Evolutionary conservation across 106 monocot genomes (phyloP).

Genomic region (Apostasia ramifera): DNA sequence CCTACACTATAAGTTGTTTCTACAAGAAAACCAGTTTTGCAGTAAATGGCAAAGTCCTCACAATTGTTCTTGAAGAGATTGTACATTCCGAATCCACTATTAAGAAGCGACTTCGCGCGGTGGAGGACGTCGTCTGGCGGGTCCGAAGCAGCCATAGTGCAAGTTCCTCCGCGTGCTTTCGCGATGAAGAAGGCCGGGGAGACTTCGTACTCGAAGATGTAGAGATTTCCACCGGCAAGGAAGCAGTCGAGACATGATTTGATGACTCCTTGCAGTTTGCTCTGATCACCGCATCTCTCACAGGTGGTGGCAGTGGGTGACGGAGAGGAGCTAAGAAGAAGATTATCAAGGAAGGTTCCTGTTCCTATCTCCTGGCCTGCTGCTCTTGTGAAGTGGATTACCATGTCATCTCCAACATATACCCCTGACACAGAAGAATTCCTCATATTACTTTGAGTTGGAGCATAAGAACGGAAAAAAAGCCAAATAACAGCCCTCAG

Average conservation of each 20-base stretch:
- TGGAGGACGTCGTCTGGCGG: slow-evolving; percentile 34
- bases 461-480: too few relatives aligned
- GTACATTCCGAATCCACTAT: slow-evolving; percentile 66
- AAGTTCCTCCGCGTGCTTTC: slow-evolving; percentile 80
- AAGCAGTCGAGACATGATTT: slow-evolving; percentile 82
- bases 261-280: slow-evolving; percentile 52
- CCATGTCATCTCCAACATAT: slow-evolving; percentile 60
- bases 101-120: slow-evolving; percentile 65
- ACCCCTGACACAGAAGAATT: slow-evolving; percentile 34
- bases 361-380: slow-evolving; percentile 80
- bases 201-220: slow-evolving; percentile 57
- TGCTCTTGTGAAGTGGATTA: slow-evolving; percentile 80
- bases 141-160: slow-evolving; percentile 72
- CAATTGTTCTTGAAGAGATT: slow-evolving; percentile 87
- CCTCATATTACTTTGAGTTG: too few relatives aligned
- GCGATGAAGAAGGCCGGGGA: slow-evolving; percentile 66
- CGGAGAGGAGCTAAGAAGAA: slow-evolving; percentile 54
- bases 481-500: too few relatives aligned
- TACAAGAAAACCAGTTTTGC: slow-evolving; percentile 77
- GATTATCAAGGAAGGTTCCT: slow-evolving; percentile 53
- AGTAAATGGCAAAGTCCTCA: slow-evolving; percentile 94
- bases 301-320: slow-evolving; percentile 17
- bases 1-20: slow-evolving; percentile 39
- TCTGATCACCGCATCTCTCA: slow-evolving; percentile 61
- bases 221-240: slow-evolving; percentile 46